Base-by-base conservation (phyloP, 83 land plant genomes). In the Larix sibirica region DNA sequence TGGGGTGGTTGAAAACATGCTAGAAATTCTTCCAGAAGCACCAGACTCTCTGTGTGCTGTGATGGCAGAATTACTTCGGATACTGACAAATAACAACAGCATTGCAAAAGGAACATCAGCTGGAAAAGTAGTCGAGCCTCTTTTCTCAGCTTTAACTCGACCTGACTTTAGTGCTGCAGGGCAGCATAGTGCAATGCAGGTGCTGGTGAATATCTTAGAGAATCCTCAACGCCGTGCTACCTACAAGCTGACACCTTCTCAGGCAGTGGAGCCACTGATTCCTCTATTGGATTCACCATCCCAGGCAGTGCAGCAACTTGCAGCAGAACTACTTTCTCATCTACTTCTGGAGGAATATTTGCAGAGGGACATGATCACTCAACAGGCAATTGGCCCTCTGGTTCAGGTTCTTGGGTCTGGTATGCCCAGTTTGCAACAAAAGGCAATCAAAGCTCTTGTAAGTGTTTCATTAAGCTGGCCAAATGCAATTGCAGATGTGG, bases 121-220 rank as follows among this genome's bases (percentile, higher is more conserved):
- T 31, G 93, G 94, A 23, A 93, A 95, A 85, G 96, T 95, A 60
- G 95, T 95, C 54, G 95, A 91, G 26, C 99, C 99, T 13, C 90
- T 97, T 59, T 94, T 97, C 77, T 66, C 65, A 40, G 82, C 91
- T 70, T 85, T 97, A 21, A 77, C 90, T 16, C 83, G 90, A 60
- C 84, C 92, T 58, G 99, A 95, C 42, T 81, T 97, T 82, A 89
- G 95, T 63, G 89, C 96, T 33, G 96, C 93, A 62, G 99, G 99
- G 28, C 99, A 95, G 84, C 98, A 97, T 81, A 95, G 99, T 87
- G 91, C 94, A 36, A 84, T 95, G 86, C 98, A 97, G 83, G 96
- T 94, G 77, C 93, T 97, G 83, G 96, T 97, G 4, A 97, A 97
- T 77, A 92, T 97, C 70, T 88, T 97, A 13, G 99, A 97, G 87